These are phyloP conservation scores for Citrullus mucosospermus DNA, from an alignment of 306 rosid genomes.

Conservation along the genomic window DNA sequence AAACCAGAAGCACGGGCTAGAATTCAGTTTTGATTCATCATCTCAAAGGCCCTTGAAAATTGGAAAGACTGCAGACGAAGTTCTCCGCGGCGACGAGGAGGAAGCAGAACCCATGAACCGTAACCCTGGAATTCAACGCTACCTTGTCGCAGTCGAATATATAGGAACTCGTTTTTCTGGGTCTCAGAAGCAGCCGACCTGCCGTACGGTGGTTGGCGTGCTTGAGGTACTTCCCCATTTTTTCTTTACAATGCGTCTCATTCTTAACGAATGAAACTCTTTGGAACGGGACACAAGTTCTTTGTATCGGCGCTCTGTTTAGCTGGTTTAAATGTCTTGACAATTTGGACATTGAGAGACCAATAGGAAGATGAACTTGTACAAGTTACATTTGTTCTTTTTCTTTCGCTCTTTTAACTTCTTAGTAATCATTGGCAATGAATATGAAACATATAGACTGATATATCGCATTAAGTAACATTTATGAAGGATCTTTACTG, in stretches of 20 bases:
- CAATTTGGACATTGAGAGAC: neutral
- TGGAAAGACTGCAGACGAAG: constrained; percentile 22
- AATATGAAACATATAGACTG: neutral
- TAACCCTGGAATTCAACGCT: constrained; percentile 49
- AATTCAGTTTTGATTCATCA: constrained; percentile 15
- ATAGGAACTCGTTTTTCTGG: constrained; percentile 82
- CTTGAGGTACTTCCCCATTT: constrained; percentile 38
- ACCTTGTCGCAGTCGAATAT: constrained; percentile 72
- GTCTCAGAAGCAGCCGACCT: constrained; percentile 69
- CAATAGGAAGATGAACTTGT: neutral
- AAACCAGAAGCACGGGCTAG: constrained; percentile 30
- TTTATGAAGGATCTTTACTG: too few species aligned
- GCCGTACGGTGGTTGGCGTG: constrained; percentile 76
- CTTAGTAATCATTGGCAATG: neutral
- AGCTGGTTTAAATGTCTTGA: neutral
- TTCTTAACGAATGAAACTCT: neutral
- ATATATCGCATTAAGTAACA: neutral
- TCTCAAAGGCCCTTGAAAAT: constrained; percentile 39
- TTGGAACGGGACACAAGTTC: neutral
- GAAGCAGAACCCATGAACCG: constrained; percentile 28
- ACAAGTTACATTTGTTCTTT: neutral
- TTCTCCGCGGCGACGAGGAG: constrained; percentile 13
- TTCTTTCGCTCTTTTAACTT: too few species aligned
- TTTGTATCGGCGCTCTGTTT: neutral
- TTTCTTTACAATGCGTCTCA: neutral